Evolutionary conservation across 2,329 filamentous ascomycete species (phyloP).

Genomic region (Trichoderma sp.): DNA sequence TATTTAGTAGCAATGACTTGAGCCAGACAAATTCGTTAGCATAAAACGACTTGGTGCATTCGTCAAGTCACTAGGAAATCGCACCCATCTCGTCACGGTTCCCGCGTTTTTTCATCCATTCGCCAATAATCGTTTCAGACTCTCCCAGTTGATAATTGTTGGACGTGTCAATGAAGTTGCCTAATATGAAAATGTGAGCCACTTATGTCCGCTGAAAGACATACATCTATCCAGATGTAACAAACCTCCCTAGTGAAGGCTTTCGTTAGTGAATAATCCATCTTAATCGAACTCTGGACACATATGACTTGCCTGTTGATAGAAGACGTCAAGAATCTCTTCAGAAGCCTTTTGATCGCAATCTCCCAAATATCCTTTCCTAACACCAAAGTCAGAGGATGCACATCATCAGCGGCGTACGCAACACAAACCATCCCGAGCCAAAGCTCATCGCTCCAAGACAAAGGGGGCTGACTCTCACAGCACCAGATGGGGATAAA

Average conservation of each 20-base stretch:
- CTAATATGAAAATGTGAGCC: conserved; percentile 29
- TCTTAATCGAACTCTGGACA: fast-evolving
- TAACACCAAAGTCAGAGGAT: conserved; percentile 24
- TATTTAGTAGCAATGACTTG: conserved; percentile 68
- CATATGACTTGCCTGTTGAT: conserved; percentile 45
- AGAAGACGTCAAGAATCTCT: conserved; percentile 64
- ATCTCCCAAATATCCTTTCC: conserved; percentile 57
- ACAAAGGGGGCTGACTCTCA: conserved; percentile 64
- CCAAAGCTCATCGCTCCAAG: conserved; percentile 67
- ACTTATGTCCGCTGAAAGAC: not conserved
- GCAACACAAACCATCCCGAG: conserved; percentile 27
- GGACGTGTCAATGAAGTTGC: conserved; percentile 72
- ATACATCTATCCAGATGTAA: not conserved
- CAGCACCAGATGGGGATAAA: conserved; percentile 61
- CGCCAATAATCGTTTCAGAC: conserved; percentile 64
- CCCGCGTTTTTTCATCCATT: conserved; percentile 64
- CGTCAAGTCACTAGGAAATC: conserved; percentile 19
- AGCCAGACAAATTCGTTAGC: not conserved
- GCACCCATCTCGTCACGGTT: conserved; percentile 62
- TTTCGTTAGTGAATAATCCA: not conserved
- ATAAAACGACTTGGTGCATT: not conserved
- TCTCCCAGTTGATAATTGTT: conserved; percentile 65
- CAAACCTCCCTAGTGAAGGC: conserved; percentile 21
- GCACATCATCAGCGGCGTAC: not conserved
- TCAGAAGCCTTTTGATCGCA: conserved; percentile 63